A percentile compares a stretch with the other conserved stretches of the same genome.
Conservation (phyloP, 805 yeast genomes). For the Ogataea methylovora region DNA sequence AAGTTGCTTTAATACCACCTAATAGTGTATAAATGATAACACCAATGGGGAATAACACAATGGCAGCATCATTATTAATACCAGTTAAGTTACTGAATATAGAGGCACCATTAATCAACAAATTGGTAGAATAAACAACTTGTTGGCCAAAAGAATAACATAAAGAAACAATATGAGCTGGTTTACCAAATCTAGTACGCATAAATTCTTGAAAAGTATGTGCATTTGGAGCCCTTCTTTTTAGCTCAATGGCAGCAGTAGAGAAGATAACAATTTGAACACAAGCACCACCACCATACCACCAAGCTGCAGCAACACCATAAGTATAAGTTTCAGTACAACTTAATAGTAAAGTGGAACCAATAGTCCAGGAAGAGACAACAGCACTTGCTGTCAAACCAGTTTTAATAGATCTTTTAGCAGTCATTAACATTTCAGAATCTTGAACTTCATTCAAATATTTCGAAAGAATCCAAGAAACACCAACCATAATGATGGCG, state of each 20-base stretch:
- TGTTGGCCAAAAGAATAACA: conserved; percentile 20
- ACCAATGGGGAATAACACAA: conserved; percentile 27
- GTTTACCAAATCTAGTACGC: conserved; percentile 23
- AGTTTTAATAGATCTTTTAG: conserved; percentile 27
- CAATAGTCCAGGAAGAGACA: conserved; percentile 30
- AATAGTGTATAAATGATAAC: conserved; percentile 29
- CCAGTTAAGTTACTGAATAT: conserved; percentile 26
- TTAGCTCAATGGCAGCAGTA: conserved; percentile 24
- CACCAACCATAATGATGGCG: conserved; percentile 29
- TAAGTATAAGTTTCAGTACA: conserved; percentile 23
- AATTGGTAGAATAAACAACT: conserved; percentile 24
- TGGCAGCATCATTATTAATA: conserved; percentile 25
- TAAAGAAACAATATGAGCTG: conserved; percentile 21
- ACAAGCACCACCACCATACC: conserved; percentile 25
- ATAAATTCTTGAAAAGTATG: conserved; percentile 29
- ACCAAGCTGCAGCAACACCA: conserved; percentile 30
- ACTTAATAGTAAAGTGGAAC: conserved; percentile 22
- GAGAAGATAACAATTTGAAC: conserved; percentile 27
- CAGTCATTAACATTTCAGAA: conserved; percentile 34
- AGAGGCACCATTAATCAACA: conserved; percentile 27
- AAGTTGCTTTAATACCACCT: conserved; percentile 35
- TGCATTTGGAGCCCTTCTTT: conserved; percentile 27
- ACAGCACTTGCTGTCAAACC: conserved; percentile 30
- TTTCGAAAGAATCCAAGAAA: conserved; percentile 26
- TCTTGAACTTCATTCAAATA: conserved; percentile 33